Evolutionary conservation across 192 early-diverging fungal genomes (phyloP).

Genomic region (Chytriomyces sp.): DNA sequence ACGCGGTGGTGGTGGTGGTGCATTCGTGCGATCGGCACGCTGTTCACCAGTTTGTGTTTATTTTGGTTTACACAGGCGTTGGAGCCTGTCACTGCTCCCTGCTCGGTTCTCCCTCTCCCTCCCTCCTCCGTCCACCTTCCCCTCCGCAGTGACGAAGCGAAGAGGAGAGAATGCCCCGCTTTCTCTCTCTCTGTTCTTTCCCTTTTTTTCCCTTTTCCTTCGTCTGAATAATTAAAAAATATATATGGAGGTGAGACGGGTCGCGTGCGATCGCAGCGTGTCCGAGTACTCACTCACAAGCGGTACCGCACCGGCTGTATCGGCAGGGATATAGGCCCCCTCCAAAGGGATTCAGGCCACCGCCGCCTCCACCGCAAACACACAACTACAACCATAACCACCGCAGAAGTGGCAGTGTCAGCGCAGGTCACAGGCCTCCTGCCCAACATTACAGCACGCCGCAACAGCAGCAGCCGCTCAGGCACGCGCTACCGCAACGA

Average conservation of each 20-base stretch:
- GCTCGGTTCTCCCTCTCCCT: too few relatives aligned
- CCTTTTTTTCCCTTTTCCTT: background rate
- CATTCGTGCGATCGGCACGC: too few relatives aligned
- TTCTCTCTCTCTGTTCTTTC: background rate
- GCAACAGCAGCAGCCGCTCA: too few relatives aligned
- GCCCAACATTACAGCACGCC: background rate
- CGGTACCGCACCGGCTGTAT: too few relatives aligned
- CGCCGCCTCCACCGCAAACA: slow-evolving; percentile 4
- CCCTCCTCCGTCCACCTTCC: too few relatives aligned
- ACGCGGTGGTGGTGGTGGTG: too few relatives aligned
- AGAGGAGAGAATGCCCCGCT: background rate
- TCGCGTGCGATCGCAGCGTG: too few relatives aligned
- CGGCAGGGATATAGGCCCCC: too few relatives aligned
- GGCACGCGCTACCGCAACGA: background rate
- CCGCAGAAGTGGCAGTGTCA: background rate
- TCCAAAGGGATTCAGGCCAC: slow-evolving; percentile 19
- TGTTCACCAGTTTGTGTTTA: too few relatives aligned
- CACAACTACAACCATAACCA: background rate
- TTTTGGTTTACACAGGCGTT: background rate
- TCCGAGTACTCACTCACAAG: too few relatives aligned
- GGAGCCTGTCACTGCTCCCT: background rate
- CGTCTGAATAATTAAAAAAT: too few relatives aligned
- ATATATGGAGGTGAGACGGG: too few relatives aligned
- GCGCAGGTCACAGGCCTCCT: background rate
- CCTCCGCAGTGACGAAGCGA: background rate